Evolutionary conservation across 192 early-diverging fungal genomes (phyloP).

Genomic region (Backusella parvicylindrica): DNA sequence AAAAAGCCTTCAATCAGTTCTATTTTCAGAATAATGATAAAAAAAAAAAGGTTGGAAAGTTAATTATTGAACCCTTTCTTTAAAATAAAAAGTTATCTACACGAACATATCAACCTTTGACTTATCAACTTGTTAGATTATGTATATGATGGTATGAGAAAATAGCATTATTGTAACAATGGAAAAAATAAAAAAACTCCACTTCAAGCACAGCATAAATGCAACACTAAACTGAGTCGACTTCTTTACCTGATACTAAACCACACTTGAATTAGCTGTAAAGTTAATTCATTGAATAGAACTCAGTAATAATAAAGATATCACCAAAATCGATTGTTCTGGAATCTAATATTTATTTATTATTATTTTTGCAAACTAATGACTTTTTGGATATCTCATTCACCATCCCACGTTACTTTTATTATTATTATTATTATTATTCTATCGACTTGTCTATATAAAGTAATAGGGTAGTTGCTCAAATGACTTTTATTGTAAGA

Average conservation of each 20-base stretch:
- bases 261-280: background rate
- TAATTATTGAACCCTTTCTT: too few species aligned
- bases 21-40: too few species aligned
- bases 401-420: background rate
- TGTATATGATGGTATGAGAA: background rate
- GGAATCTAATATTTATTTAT: background rate
- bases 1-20: background rate
- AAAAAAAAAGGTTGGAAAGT: too few species aligned
- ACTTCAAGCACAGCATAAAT: background rate
- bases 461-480: background rate
- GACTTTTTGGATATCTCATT: background rate
- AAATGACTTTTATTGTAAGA: background rate
- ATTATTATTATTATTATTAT: too few species aligned
- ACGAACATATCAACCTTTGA: too few species aligned
- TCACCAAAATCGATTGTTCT: background rate
- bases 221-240: background rate
- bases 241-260: background rate
- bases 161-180: background rate
- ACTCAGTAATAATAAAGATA: background rate
- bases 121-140: too few species aligned
- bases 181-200: background rate
- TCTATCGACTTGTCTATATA: background rate
- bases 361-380: background rate
- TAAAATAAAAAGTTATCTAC: too few species aligned
- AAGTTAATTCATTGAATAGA: background rate